Base-by-base conservation (phyloP, 257 asterid genomes). In the Forsythia suspensa region DNA sequence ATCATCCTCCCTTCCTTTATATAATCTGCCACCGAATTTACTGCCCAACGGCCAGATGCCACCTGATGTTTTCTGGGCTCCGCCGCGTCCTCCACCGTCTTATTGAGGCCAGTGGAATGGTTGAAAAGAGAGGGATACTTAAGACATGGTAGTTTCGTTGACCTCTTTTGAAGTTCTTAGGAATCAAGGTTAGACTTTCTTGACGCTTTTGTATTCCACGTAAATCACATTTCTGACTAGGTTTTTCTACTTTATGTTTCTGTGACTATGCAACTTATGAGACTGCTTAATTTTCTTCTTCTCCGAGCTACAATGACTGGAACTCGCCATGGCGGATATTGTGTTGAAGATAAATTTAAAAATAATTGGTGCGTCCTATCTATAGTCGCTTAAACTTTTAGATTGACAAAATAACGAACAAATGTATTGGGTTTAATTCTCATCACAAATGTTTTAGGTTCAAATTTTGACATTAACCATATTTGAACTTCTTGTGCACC, bases 51-150 rank as follows among this genome's bases (percentile, higher is more conserved):
- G 87, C 11, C 94, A 90, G 80, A 86, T 89, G 93, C 82, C 82
- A 43, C 87, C 87, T 3, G 92, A 91, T 46, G 87, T 86, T 4
- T 90, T 90, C 21, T 93, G 97, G 97, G 82, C 88, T 74, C 88
- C 88, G 13, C 83, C 92, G 6, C 91, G 85, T 0, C 88, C 91
- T 5, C 93, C 90, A 2, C 88, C 90, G 3, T 43, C 88, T 11
- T 90, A 76, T 74, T 90, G 84, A 84, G 59, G 66, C 29, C 10
- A 36, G 73, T 15, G 7, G 34, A 48, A 57, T n/a, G 29, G 66
- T 57, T 24, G 11, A 57, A 5, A 18, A n/a, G 18, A 5, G 52
- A 46, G 52, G 29, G 5, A 18, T 18, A 4, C 29, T 57, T n/a
- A 59, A 59, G 6, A 59, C 67, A 59, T 59, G 67, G 36, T 59